Percentiles rank a stretch among this genome's conserved stretches.
phyloP scores from a whole-genome alignment of 1,139 yeast genomes.

The Yamadazyma spencermartinsiae region DNA sequence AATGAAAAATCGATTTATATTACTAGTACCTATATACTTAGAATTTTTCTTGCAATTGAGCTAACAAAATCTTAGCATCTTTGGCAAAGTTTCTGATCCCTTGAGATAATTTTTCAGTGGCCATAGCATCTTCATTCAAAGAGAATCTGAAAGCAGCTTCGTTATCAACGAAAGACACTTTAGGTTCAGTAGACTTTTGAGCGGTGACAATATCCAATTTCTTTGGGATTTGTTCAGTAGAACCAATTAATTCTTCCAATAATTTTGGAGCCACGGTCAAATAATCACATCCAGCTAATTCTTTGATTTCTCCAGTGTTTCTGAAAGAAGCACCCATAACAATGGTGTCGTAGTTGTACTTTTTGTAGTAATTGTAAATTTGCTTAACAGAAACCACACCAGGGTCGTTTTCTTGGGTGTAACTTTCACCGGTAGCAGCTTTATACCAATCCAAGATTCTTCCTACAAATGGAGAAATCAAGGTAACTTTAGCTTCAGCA shows the following conservation, averaged over 20 bases:
- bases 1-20: too few species aligned
- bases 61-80: conserved; percentile 84
- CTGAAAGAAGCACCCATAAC: conserved; percentile 99
- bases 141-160: conserved; percentile 90
- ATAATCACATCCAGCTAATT: conserved; percentile 96
- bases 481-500: conserved; percentile 95
- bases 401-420: conserved; percentile 82
- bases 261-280: conserved; percentile 93
- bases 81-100: conserved; percentile 98
- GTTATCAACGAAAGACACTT: conserved; percentile 79
- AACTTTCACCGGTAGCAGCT: conserved; percentile 88
- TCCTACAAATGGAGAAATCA: conserved; percentile 98
- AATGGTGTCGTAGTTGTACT: conserved; percentile 92
- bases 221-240: conserved; percentile 76
- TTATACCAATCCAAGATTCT: conserved; percentile 99
- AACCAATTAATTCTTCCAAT: conserved; percentile 84
- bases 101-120: conserved; percentile 95
- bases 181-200: conserved; percentile 53
- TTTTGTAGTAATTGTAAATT: conserved; percentile 97
- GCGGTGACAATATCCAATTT: conserved; percentile 67
- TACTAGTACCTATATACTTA: conserved; percentile 27
- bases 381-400: conserved; percentile 90
- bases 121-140: conserved; percentile 96
- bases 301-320: conserved; percentile 94
- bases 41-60: conserved; percentile 74